Conservation (phyloP, 140 eudicot genomes). For the Stevia rebaudiana region DNA sequence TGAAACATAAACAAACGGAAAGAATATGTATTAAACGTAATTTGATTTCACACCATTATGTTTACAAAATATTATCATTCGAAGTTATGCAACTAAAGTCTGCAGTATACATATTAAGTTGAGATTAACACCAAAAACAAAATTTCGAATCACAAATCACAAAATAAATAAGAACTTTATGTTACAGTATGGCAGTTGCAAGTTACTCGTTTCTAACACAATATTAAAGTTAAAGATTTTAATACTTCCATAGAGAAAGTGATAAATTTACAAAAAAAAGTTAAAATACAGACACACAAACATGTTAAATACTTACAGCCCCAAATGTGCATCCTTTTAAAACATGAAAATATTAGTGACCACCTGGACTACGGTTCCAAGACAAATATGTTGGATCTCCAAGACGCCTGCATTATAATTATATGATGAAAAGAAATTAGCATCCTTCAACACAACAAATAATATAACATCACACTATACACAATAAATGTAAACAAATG, state of each 20-base stretch:
- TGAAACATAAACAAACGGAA: too few species aligned
- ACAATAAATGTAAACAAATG: neutral
- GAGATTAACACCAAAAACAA: neutral
- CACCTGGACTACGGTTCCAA: slow-evolving; percentile 85
- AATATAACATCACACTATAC: slow-evolving; percentile 3
- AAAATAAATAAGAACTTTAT: neutral
- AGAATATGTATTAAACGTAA: too few species aligned
- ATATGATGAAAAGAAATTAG: neutral
- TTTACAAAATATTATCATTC: too few species aligned
- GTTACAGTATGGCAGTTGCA: slow-evolving; percentile 16
- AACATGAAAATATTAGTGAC: slow-evolving; percentile 36
- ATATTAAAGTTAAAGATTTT: neutral
- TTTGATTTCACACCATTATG: too few species aligned
- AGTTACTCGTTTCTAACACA: neutral
- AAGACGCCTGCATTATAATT: slow-evolving; percentile 55
- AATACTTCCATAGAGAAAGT: neutral
- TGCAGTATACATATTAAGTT: neutral
- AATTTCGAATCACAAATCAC: neutral
- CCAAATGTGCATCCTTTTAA: slow-evolving; percentile 3
- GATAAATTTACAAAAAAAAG: slow-evolving; percentile 11
- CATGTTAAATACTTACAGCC: slow-evolving; percentile 32
- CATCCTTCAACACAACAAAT: neutral
- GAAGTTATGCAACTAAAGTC: too few species aligned
- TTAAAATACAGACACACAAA: too few species aligned
- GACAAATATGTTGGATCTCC: slow-evolving; percentile 88